phyloP scores from a whole-genome alignment of 306 rosid species.

The Trifolium repens region DNA sequence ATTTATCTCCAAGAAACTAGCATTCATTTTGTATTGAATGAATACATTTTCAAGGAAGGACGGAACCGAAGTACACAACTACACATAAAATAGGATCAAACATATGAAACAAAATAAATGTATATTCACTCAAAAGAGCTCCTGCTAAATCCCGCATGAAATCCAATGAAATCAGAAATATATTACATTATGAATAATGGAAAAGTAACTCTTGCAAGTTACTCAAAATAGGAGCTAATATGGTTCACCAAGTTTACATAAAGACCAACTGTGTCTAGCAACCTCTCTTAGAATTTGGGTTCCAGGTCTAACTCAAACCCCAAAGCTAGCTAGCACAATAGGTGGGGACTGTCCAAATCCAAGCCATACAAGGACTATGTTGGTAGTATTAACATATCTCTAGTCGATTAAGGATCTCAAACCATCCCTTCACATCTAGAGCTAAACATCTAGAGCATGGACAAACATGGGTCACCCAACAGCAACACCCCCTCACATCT shows the following conservation, averaged over 20 bases:
- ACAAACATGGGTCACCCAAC: neutral
- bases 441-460: neutral
- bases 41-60: constrained; percentile 32
- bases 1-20: neutral
- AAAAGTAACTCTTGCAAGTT: constrained; percentile 2
- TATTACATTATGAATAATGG: neutral
- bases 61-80: neutral
- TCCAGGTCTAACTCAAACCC: neutral
- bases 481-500: neutral
- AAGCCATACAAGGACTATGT: neutral
- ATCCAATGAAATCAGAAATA: constrained; percentile 10
- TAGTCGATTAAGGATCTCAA: constrained; percentile 1
- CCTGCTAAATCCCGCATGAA: neutral
- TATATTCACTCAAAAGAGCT: neutral
- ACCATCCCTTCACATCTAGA: neutral
- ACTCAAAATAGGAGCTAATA: constrained; percentile 1
- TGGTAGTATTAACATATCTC: neutral
- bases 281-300: neutral
- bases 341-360: neutral
- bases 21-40: neutral
- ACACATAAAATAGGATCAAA: neutral
- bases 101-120: neutral
- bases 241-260: constrained; percentile 3
- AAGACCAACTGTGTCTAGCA: neutral
- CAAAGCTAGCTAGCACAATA: neutral